These are phyloP conservation scores for Venturiaceae sp. DNA, from an alignment of 2,329 filamentous ascomycete species.

Conservation along the genomic window DNA sequence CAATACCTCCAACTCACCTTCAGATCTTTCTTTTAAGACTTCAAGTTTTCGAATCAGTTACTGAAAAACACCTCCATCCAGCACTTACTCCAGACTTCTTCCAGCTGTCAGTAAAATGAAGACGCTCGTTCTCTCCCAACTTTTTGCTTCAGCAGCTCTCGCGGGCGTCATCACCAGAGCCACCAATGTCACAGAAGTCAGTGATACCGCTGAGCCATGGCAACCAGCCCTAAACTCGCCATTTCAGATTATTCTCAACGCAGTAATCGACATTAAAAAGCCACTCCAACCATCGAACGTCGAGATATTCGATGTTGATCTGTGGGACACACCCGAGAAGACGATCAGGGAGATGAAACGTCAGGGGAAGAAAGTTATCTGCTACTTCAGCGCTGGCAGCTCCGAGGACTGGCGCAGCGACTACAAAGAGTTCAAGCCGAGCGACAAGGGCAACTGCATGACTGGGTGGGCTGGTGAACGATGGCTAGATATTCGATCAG, in stretches of 20 bases:
- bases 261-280: neutral
- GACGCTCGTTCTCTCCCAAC: too few species aligned
- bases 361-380: conserved; percentile 45
- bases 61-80: too few species aligned
- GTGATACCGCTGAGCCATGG: too few species aligned
- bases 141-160: too few species aligned
- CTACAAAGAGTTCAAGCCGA: conserved; percentile 39
- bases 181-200: too few species aligned
- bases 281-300: neutral
- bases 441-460: conserved; percentile 48
- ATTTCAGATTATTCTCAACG: neutral
- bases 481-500: conserved; percentile 54
- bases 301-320: conserved; percentile 46
- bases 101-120: too few species aligned
- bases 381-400: conserved; percentile 55
- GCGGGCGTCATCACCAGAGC: too few species aligned
- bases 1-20: too few species aligned
- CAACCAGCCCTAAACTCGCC: too few species aligned
- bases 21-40: too few species aligned
- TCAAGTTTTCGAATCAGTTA: too few species aligned
- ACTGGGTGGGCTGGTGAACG: conserved; percentile 57
- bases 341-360: conserved; percentile 39
- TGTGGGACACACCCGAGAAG: conserved; percentile 42
- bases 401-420: conserved; percentile 57
- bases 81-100: too few species aligned